phyloP scores from a whole-genome alignment of 495 filamentous ascomycete genomes.

The Annulohypoxylon maeteangense region DNA sequence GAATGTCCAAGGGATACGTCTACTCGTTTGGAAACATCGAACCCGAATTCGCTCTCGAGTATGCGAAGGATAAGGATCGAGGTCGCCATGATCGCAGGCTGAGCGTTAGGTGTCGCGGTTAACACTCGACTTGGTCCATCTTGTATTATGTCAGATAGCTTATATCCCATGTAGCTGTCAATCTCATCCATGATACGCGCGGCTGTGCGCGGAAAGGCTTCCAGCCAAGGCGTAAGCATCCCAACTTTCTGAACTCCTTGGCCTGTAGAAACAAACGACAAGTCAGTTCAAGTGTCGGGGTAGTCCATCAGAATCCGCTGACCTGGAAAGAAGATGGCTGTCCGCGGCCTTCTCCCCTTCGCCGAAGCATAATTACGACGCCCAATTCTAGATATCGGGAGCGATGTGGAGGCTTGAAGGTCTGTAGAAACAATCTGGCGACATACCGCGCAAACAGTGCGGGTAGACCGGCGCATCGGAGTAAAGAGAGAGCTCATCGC shows the following conservation, averaged over 20 bases:
- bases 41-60: conserved; percentile 85
- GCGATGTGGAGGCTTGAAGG: conserved; percentile 6
- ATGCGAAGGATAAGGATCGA: conserved; percentile 91
- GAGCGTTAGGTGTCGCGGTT: conserved; percentile 85
- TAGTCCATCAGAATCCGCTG: conserved; percentile 35
- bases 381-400: neutral
- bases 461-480: conserved; percentile 37
- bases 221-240: conserved; percentile 87
- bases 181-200: conserved; percentile 80
- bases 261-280: conserved; percentile 61
- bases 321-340: conserved; percentile 89
- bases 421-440: conserved; percentile 16
- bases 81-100: conserved; percentile 95
- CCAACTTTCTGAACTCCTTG: conserved; percentile 95
- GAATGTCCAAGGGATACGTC: conserved; percentile 92
- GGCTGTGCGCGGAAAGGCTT: conserved; percentile 81
- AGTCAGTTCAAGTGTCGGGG: conserved; percentile 8
- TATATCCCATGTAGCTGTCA: conserved; percentile 75
- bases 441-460: conserved; percentile 19
- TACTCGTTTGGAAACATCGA: conserved; percentile 71
- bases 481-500: conserved; percentile 42
- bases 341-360: conserved; percentile 63
- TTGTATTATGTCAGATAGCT: conserved; percentile 80
- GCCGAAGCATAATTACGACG: conserved; percentile 36
- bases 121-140: conserved; percentile 79